Percentiles rank a stretch among this genome's conserved stretches.
Evolutionary conservation across 2,329 filamentous ascomycete genomes (phyloP).

Genomic region (Bipolaris victoriae): DNA sequence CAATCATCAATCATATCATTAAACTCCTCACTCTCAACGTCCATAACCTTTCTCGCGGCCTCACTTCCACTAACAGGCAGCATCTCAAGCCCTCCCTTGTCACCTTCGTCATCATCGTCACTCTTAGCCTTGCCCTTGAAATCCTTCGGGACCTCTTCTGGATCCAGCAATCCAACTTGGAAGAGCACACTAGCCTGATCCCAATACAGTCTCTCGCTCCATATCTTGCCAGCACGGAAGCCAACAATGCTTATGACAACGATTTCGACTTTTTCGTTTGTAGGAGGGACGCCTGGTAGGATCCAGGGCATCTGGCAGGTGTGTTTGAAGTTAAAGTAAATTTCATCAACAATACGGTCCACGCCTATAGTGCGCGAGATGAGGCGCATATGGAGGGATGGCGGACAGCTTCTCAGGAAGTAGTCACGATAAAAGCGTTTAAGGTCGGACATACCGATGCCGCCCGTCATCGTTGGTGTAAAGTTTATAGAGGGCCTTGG

Average conservation of each 20-base stretch:
- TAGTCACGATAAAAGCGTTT: slow-evolving; percentile 62
- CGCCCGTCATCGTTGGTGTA: slow-evolving; percentile 56
- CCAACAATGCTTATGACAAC: slow-evolving; percentile 64
- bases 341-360: slow-evolving; percentile 67
- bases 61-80: slow-evolving; percentile 56
- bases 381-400: slow-evolving; percentile 59
- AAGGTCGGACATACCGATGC: slow-evolving; percentile 52
- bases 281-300: slow-evolving; percentile 63
- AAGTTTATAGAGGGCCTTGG: slow-evolving; percentile 51
- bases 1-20: slow-evolving; percentile 58
- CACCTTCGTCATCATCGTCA: slow-evolving; percentile 41
- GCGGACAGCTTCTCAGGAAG: slow-evolving; percentile 58
- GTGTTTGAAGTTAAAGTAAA: slow-evolving; percentile 64
- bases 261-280: slow-evolving; percentile 63
- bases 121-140: slow-evolving; percentile 6
- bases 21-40: slow-evolving; percentile 50
- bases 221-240: slow-evolving; percentile 60
- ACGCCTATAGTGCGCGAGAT: slow-evolving; percentile 64
- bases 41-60: slow-evolving; percentile 55
- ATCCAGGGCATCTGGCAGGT: slow-evolving; percentile 64
- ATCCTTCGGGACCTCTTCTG: slow-evolving; percentile 58
- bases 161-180: slow-evolving; percentile 63
- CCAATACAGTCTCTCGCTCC: slow-evolving; percentile 66
- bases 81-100: slow-evolving; percentile 55
- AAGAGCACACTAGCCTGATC: slow-evolving; percentile 67